Conservation (phyloP, 192 early-diverging fungal species). For the Spinellus fusiger region DNA sequence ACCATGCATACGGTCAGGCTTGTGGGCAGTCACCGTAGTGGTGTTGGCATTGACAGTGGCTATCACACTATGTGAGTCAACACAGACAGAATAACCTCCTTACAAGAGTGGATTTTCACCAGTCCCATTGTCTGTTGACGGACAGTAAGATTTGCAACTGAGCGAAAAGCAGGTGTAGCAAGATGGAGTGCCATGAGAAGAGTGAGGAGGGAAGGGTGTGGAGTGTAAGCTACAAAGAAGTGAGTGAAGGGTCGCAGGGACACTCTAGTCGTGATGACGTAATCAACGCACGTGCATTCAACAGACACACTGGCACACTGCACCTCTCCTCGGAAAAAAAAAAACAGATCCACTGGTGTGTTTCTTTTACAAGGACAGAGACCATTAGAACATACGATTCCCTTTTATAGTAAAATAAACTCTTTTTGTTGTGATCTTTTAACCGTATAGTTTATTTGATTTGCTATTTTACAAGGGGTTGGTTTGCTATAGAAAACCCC, state of each 20-base stretch:
- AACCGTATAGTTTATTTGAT: no score
- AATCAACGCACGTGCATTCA: no score
- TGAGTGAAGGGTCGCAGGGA: background rate
- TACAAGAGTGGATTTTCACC: conserved; percentile 30
- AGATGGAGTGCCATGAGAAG: conserved; percentile 26
- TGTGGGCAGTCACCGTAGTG: conserved; percentile 40
- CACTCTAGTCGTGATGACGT: no score
- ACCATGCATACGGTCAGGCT: conserved; percentile 66
- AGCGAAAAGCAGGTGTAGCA: conserved; percentile 22
- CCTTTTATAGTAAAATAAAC: no score
- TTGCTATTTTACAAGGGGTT: no score
- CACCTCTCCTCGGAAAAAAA: no score
- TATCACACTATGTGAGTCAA: background rate
- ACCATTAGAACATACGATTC: no score
- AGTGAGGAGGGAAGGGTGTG: background rate
- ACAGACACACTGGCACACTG: no score
- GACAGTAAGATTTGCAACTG: conserved; percentile 8
- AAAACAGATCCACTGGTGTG: no score
- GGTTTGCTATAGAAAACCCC: no score
- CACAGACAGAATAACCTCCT: conserved; percentile 1
- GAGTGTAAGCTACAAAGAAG: conserved; percentile 3
- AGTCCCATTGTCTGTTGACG: conserved; percentile 29
- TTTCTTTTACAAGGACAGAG: no score
- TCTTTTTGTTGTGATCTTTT: no score
- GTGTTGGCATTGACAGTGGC: conserved; percentile 1